Evolutionary conservation across 1,139 yeast genomes (phyloP).

Genomic region (Meyerozyma smithsonii): DNA sequence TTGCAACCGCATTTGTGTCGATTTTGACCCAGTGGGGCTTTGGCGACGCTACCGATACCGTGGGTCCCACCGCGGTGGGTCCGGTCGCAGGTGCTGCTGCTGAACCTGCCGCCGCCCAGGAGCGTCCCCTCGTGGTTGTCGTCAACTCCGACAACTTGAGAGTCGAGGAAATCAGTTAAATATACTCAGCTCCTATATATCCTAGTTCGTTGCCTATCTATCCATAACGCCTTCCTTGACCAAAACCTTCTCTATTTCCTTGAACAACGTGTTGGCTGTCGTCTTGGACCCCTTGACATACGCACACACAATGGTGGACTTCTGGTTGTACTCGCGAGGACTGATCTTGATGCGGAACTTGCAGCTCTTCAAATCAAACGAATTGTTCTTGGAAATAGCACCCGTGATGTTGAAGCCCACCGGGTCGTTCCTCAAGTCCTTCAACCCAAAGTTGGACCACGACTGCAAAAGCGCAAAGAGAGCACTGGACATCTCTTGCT

Average conservation of each 20-base stretch:
- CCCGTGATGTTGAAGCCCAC: conserved; percentile 49
- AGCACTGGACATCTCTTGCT: conserved; percentile 60
- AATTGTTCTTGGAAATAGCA: conserved; percentile 54
- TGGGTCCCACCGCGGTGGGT: conserved; percentile 44
- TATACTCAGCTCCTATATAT: neutral
- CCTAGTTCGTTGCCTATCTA: conserved; percentile 1
- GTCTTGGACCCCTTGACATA: conserved; percentile 42
- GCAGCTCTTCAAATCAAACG: conserved; percentile 60
- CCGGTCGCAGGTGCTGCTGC: conserved; percentile 6
- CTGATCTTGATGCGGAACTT: conserved; percentile 54
- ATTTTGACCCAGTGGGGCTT: conserved; percentile 64
- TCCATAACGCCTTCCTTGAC: conserved; percentile 45
- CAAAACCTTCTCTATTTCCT: conserved; percentile 44
- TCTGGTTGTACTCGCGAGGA: conserved; percentile 30
- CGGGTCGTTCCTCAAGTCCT: conserved; percentile 46
- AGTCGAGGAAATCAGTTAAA: neutral
- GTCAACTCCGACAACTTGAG: conserved; percentile 4
- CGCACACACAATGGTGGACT: conserved; percentile 43
- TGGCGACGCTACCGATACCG: conserved; percentile 48
- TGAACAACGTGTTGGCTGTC: conserved; percentile 41
- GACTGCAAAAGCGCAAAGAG: conserved; percentile 56
- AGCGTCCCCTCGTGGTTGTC: conserved; percentile 14
- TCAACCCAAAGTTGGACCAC: conserved; percentile 71
- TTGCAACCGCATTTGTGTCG: conserved; percentile 54
- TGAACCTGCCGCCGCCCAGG: conserved; percentile 1